Conservation (phyloP, 306 rosid species). For the Ammopiptanthus mongolicus region DNA sequence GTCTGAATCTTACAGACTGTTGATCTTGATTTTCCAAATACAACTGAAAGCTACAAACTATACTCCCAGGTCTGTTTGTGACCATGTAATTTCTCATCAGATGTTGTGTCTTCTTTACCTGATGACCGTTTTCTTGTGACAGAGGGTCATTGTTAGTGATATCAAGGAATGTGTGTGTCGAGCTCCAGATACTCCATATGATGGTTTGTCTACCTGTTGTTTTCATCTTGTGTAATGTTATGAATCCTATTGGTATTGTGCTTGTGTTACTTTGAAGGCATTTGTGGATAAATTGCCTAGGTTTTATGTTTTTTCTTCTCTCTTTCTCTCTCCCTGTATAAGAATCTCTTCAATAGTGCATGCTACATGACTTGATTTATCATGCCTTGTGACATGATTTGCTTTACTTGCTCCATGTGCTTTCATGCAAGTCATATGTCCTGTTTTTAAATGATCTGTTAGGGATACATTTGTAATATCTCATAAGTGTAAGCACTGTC, state of each 20-base stretch:
- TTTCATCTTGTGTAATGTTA: slow-evolving; percentile 16
- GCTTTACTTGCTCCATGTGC: neutral
- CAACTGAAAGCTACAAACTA: slow-evolving; percentile 92
- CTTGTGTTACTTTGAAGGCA: neutral
- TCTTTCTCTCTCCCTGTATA: neutral
- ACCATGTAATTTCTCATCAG: slow-evolving; percentile 20
- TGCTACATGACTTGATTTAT: neutral
- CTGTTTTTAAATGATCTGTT: slow-evolving; percentile 5
- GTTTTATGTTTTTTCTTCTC: neutral
- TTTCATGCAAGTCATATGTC: neutral
- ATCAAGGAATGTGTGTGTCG: slow-evolving; percentile 97
- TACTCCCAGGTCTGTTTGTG: slow-evolving; percentile 79
- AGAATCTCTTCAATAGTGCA: neutral
- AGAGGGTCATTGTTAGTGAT: slow-evolving; percentile 96
- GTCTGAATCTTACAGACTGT: slow-evolving; percentile 56
- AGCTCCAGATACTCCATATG: slow-evolving; percentile 98
- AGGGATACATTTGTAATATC: too few species aligned
- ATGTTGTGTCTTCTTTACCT: slow-evolving; percentile 6
- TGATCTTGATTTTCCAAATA: slow-evolving; percentile 81
- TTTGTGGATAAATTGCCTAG: neutral
- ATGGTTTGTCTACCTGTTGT: slow-evolving; percentile 54
- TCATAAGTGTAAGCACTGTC: too few species aligned
- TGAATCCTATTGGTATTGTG: neutral
- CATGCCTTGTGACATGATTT: neutral
- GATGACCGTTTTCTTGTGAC: slow-evolving; percentile 31